Percentiles rank a stretch among this genome's conserved stretches.
Conservation (phyloP, 2,329 filamentous ascomycete genomes). For the Trichoderma oligosporum region DNA sequence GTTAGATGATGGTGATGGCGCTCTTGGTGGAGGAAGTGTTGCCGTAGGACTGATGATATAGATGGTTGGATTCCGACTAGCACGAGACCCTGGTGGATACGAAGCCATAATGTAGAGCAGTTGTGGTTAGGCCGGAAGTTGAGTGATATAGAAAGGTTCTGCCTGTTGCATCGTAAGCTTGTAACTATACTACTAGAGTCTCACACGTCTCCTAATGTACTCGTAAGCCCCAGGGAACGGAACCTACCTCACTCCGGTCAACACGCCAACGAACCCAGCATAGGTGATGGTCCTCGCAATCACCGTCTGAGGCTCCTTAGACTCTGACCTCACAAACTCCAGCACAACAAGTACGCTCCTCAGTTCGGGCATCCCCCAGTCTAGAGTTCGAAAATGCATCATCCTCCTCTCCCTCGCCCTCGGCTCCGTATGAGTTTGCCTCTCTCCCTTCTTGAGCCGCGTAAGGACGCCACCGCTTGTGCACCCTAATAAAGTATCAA, state of each 20-base stretch:
- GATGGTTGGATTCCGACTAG: neutral
- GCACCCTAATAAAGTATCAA: neutral
- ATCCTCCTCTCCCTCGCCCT: neutral
- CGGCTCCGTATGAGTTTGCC: neutral
- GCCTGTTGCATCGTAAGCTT: neutral
- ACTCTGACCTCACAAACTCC: neutral
- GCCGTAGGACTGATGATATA: neutral
- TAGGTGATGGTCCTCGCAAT: neutral
- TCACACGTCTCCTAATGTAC: too few species aligned
- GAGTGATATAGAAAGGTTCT: neutral
- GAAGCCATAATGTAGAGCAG: neutral
- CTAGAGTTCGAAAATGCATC: neutral
- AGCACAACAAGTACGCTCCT: neutral
- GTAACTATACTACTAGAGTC: neutral
- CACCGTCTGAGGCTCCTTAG: neutral
- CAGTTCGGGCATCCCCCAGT: neutral
- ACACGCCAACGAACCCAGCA: neutral
- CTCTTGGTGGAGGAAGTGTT: neutral
- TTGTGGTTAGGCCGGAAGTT: neutral
- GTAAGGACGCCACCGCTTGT: neutral
- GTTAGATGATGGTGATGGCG: neutral
- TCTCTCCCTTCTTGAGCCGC: neutral
- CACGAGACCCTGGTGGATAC: neutral
- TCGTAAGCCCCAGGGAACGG: too few species aligned
- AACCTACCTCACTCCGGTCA: neutral